Percentiles rank a stretch among this genome's conserved stretches.
Conservation (phyloP, 2,329 filamentous ascomycete species). For the Ceratocystis diversiconidia region DNA sequence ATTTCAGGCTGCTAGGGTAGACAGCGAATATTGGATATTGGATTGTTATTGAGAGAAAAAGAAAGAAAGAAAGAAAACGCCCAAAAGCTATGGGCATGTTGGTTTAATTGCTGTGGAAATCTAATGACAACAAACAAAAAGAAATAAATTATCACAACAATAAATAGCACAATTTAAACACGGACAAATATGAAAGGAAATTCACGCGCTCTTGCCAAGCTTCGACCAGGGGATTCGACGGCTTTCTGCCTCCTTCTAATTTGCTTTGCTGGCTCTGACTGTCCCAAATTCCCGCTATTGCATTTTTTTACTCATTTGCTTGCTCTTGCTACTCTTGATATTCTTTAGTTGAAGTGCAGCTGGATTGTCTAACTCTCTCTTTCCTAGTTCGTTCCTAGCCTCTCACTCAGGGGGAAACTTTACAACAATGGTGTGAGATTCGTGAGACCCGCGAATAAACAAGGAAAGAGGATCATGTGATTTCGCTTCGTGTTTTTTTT, state of each 20-base stretch:
- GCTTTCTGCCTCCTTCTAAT: conserved; percentile 4
- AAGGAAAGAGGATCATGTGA: not conserved
- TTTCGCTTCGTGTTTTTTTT: not conserved
- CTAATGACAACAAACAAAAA: not conserved
- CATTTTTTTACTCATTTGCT: not conserved
- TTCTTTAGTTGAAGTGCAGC: not conserved
- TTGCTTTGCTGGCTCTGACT: not conserved
- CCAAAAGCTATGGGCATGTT: not conserved
- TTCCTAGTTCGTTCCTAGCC: not conserved
- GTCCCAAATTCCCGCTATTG: not conserved
- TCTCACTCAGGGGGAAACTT: not conserved
- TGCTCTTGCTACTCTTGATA: not conserved
- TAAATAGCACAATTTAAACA: not conserved
- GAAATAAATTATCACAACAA: not conserved
- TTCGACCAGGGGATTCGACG: not conserved
- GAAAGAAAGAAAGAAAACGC: not conserved
- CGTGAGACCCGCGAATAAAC: not conserved
- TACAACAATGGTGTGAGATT: not conserved
- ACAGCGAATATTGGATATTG: not conserved
- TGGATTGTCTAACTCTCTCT: not conserved
- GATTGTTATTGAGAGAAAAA: not conserved
- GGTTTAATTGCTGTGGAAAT: not conserved
- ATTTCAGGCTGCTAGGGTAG: not conserved
- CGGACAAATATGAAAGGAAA: not conserved
- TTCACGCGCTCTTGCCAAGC: not conserved